Percentiles rank a stretch among this genome's conserved stretches.
phyloP scores from a whole-genome alignment of 345 rosid species.

The Arabidopsis suecica region DNA sequence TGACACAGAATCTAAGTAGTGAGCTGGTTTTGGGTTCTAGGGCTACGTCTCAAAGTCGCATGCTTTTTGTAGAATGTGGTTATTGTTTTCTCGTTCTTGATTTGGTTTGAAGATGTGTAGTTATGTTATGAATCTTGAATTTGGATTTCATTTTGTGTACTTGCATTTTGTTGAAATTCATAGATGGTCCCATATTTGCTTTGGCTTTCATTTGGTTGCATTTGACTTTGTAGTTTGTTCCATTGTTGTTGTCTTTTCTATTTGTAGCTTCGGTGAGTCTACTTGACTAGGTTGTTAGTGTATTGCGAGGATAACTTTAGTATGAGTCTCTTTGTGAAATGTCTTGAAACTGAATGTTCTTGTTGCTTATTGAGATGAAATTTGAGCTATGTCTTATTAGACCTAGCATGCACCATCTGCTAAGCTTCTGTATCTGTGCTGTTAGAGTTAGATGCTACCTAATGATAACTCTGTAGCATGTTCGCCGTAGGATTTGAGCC shows the following conservation, averaged over 20 bases:
- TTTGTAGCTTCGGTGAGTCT: background rate
- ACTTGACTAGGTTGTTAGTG: slow-evolving; percentile 14
- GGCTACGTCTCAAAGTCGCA: slow-evolving; percentile 15
- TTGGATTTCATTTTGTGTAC: slow-evolving; percentile 10
- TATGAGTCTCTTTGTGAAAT: background rate
- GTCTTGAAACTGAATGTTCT: slow-evolving; percentile 21
- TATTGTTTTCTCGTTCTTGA: slow-evolving; percentile 22
- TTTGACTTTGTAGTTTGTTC: slow-evolving; percentile 17
- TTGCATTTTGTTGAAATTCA: slow-evolving; percentile 3
- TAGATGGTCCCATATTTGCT: slow-evolving; percentile 15
- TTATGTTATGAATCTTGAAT: slow-evolving; percentile 18
- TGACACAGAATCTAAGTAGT: background rate
- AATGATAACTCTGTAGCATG: slow-evolving; percentile 5
- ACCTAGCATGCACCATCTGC: slow-evolving; percentile 1
- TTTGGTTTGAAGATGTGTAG: slow-evolving; percentile 16
- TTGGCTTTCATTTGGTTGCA: slow-evolving; percentile 9
- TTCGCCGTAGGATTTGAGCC: background rate
- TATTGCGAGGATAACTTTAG: background rate
- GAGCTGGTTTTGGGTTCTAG: slow-evolving; percentile 23
- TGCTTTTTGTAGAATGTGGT: background rate
- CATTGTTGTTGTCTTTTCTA: slow-evolving; percentile 9
- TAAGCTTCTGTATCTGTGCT: background rate
- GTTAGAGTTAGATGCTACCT: background rate
- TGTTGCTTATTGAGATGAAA: slow-evolving; percentile 16
- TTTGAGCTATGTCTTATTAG: slow-evolving; percentile 6